phyloP scores from a whole-genome alignment of 2,329 filamentous ascomycete species.

The Lojkania enalia region DNA sequence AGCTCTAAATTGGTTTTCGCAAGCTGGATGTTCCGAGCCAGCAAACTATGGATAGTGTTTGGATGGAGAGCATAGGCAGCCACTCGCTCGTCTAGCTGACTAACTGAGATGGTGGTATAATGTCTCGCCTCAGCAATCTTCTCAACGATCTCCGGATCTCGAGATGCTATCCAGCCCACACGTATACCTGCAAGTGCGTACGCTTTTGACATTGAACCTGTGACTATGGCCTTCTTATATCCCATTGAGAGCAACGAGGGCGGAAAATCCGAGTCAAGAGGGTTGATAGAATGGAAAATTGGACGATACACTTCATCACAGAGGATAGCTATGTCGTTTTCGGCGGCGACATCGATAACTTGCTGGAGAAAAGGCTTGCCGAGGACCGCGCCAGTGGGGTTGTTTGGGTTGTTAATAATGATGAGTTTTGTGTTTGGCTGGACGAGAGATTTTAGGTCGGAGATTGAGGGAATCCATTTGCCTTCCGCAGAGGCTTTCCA shows the following conservation, averaged over 20 bases:
- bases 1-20: constrained; percentile 69
- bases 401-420: constrained; percentile 76
- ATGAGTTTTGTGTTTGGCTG: constrained; percentile 72
- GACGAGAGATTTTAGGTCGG: constrained; percentile 67
- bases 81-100: constrained; percentile 78
- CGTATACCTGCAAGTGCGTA: constrained; percentile 82
- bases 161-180: constrained; percentile 79
- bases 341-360: constrained; percentile 66
- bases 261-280: constrained; percentile 58
- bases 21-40: constrained; percentile 66
- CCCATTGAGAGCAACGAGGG: constrained; percentile 72
- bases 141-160: constrained; percentile 64
- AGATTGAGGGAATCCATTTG: constrained; percentile 67
- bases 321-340: constrained; percentile 67
- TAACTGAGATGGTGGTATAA: constrained; percentile 85
- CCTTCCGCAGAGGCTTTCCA: constrained; percentile 71
- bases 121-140: constrained; percentile 68
- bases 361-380: constrained; percentile 62
- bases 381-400: constrained; percentile 75
- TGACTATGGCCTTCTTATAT: constrained; percentile 71
- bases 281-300: constrained; percentile 71
- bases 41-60: constrained; percentile 64
- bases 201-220: constrained; percentile 82
- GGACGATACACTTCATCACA: constrained; percentile 84
- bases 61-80: constrained; percentile 73